Conservation (phyloP, 1,139 yeast genomes). For the Nakaseomyces nivariensis region DNA sequence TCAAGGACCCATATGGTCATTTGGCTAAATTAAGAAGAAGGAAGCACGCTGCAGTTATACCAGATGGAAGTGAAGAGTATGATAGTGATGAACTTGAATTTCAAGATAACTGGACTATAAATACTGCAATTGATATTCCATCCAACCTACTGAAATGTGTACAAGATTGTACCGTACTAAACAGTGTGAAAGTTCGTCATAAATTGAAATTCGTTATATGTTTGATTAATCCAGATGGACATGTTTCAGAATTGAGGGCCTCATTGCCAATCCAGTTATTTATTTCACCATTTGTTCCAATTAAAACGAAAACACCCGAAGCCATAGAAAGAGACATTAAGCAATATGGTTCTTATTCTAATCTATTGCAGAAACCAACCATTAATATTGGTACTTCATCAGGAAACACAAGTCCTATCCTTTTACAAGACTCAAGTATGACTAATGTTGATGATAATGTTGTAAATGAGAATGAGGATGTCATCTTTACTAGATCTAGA, state of each 20-base stretch:
- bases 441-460: not conserved
- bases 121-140: conserved; percentile 53
- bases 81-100: conserved; percentile 10
- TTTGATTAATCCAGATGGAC: conserved; percentile 51
- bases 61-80: conserved; percentile 1
- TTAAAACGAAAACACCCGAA: conserved; percentile 43
- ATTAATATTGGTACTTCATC: conserved; percentile 4
- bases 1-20: conserved; percentile 35
- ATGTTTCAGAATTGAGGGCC: conserved; percentile 59
- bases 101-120: conserved; percentile 72
- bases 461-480: conserved; percentile 25
- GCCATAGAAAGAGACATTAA: conserved; percentile 8
- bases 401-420: conserved; percentile 1
- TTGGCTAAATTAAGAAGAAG: conserved; percentile 7
- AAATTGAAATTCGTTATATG: conserved; percentile 49
- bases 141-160: conserved; percentile 65
- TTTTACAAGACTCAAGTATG: not conserved
- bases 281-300: conserved; percentile 69
- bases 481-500: conserved; percentile 27
- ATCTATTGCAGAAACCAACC: not conserved
- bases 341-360: conserved; percentile 8
- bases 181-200: conserved; percentile 49
- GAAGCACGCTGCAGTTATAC: not conserved
- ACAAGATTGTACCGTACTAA: conserved; percentile 69
- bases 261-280: conserved; percentile 55